A percentile compares a stretch with the other conserved stretches of the same genome.
phyloP scores from a whole-genome alignment of 179 eudicot genomes.

The Camellia oleifera region DNA sequence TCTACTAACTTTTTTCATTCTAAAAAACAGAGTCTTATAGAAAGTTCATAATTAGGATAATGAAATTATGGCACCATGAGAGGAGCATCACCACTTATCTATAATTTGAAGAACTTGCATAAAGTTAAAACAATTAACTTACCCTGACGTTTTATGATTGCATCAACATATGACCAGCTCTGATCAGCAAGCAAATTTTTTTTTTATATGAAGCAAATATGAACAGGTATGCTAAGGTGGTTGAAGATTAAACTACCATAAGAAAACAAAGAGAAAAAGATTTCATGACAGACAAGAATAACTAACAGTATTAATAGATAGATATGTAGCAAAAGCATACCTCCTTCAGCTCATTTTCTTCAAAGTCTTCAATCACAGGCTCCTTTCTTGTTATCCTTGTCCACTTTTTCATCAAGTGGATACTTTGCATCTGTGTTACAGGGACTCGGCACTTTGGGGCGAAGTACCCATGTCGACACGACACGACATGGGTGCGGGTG shows the following conservation, averaged over 20 bases:
- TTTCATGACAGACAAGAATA: not conserved
- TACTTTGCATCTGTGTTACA: slow-evolving; percentile 51
- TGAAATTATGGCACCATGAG: not conserved
- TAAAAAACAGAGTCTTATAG: too few relatives aligned
- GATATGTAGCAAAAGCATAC: slow-evolving; percentile 30
- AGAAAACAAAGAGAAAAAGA: slow-evolving; percentile 5
- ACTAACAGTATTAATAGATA: not conserved
- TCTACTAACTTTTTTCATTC: too few relatives aligned
- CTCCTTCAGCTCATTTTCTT: slow-evolving; percentile 77
- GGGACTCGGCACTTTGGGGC: too few relatives aligned
- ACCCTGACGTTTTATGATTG: not conserved
- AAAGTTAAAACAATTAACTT: not conserved
- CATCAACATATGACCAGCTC: not conserved
- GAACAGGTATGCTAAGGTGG: not conserved
- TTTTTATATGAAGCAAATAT: not conserved
- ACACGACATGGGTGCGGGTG: too few relatives aligned
- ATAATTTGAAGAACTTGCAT: not conserved
- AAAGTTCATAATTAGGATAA: not conserved
- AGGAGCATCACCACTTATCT: not conserved
- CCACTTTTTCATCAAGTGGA: slow-evolving; percentile 72
- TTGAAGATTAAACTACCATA: not conserved
- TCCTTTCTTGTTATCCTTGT: slow-evolving; percentile 82
- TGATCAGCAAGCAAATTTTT: not conserved
- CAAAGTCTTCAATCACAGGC: slow-evolving; percentile 77
- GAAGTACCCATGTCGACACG: too few relatives aligned